Percentiles rank a stretch among this genome's conserved stretches.
phyloP scores from a whole-genome alignment of 208 protist species.

The Trypanosomatidae sp. region DNA sequence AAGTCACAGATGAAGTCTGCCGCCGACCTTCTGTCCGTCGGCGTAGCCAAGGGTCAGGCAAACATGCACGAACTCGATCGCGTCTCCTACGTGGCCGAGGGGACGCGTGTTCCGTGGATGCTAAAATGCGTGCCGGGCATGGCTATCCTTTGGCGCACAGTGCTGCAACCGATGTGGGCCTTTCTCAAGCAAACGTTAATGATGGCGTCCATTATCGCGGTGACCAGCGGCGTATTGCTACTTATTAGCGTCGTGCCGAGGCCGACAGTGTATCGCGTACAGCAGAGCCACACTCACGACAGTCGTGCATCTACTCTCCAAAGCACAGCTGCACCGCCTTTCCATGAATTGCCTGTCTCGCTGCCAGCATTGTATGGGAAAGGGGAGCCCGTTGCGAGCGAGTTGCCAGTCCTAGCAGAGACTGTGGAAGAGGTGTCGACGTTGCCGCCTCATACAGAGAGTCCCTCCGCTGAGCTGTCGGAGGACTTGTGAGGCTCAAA shows the following conservation, averaged over 20 bases:
- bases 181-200: slow-evolving; percentile 51
- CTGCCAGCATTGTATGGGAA: not conserved
- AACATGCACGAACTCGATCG: slow-evolving; percentile 34
- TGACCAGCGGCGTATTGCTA: slow-evolving; percentile 34
- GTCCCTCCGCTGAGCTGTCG: too few species aligned
- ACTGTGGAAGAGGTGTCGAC: not conserved
- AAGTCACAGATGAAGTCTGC: slow-evolving; percentile 34
- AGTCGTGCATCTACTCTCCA: not conserved
- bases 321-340: not conserved
- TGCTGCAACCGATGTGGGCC: slow-evolving; percentile 64
- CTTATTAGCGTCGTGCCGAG: slow-evolving; percentile 49
- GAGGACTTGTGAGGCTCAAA: not conserved
- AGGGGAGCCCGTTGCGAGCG: too few species aligned
- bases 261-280: slow-evolving; percentile 21
- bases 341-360: not conserved
- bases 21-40: slow-evolving; percentile 43
- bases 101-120: slow-evolving; percentile 15
- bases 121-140: slow-evolving; percentile 43
- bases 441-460: not conserved
- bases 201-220: slow-evolving; percentile 36
- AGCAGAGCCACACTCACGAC: not conserved
- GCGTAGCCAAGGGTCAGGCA: slow-evolving; percentile 34
- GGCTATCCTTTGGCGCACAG: slow-evolving; percentile 43
- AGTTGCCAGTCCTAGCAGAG: not conserved
- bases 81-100: slow-evolving; percentile 19